Conservation (phyloP, 2,329 filamentous ascomycete genomes). For the Coniella vitis region DNA sequence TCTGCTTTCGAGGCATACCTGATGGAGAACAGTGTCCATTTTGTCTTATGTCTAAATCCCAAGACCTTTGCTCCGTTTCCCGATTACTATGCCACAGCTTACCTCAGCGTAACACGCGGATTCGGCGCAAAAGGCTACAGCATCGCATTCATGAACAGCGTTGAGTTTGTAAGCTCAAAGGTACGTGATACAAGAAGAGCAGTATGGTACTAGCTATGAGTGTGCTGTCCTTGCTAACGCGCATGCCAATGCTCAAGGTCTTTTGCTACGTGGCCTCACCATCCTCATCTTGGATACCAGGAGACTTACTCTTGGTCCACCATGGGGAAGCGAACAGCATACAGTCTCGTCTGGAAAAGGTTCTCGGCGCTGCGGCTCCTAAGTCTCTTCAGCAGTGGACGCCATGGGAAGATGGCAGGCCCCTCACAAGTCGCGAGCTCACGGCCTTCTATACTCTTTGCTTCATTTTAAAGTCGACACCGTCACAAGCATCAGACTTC, state of each 20-base stretch:
- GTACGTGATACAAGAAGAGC: slow-evolving; percentile 25
- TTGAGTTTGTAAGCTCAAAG: slow-evolving; percentile 60
- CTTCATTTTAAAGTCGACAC: slow-evolving; percentile 13
- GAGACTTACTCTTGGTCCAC: not conserved
- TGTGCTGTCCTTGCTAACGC: not conserved
- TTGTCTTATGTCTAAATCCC: slow-evolving; percentile 64
- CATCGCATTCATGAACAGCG: slow-evolving; percentile 55
- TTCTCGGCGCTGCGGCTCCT: not conserved
- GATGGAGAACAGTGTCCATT: slow-evolving; percentile 48
- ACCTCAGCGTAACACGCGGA: slow-evolving; percentile 44
- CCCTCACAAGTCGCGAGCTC: slow-evolving; percentile 15
- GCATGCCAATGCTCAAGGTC: not conserved
- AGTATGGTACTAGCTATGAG: no score
- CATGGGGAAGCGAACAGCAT: no score
- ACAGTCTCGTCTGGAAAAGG: not conserved
- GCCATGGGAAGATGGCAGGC: slow-evolving; percentile 13
- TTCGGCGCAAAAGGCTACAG: slow-evolving; percentile 52
- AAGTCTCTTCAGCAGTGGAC: slow-evolving; percentile 15
- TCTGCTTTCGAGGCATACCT: slow-evolving; percentile 50
- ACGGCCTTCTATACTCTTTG: slow-evolving; percentile 17
- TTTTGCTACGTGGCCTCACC: slow-evolving; percentile 13
- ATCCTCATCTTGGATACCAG: slow-evolving; percentile 8
- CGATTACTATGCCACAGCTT: slow-evolving; percentile 5
- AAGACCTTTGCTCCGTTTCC: slow-evolving; percentile 17
- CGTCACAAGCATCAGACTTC: slow-evolving; percentile 8